Base-by-base conservation (phyloP, 192 early-diverging fungal species). In the Backusella circina region DNA sequence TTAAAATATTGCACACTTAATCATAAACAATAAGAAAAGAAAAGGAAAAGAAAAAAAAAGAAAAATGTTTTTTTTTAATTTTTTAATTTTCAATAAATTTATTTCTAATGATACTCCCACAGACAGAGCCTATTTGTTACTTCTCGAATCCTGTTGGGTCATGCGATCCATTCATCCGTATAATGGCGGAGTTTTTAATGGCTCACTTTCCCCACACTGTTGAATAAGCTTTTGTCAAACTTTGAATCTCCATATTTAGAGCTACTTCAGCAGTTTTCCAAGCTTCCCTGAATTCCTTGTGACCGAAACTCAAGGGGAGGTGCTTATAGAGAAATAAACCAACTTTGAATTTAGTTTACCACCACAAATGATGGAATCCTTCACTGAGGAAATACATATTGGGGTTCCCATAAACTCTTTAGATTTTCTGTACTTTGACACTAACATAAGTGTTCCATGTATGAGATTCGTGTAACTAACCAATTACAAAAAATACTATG, bases 191-290 rank as follows among this genome's bases (percentile, higher is more conserved):
- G 23, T 61, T 4, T 0, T 8, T 8, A 61, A 12, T 54, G 21
- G 8, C 12, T 61, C 23, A 23, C 54, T 61, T 28, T 61, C 54
- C 54, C 54, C 54, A 61, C 54, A 61, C 54, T 61, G 9, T 47
- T 18, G 16, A 18, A 18, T 47, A 47, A 21, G 16, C 44, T 47
- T 10, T 57, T 57, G 54, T 57, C 54, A 57, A 57, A 61, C 54
- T 61, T 61, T 26, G 23, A 61, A 28, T 61, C 6, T 61, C 54
- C 54, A 28, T 61, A 61, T 61, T 26, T 61, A 12, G 54, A 61
- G 54, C 23, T 23, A 61, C 54, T 61, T 61, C 54, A 61, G 54
- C 54, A 61, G 54, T 28, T 61, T 61, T 61, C 54, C 54, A 61
- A 3, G 10, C 28, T 61, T 61, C 21, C 54, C 54, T 61, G 54